A percentile compares a stretch with the other conserved stretches of the same genome.
phyloP scores from a whole-genome alignment of 768 basidiomycete species.

The Suillus variegatus region DNA sequence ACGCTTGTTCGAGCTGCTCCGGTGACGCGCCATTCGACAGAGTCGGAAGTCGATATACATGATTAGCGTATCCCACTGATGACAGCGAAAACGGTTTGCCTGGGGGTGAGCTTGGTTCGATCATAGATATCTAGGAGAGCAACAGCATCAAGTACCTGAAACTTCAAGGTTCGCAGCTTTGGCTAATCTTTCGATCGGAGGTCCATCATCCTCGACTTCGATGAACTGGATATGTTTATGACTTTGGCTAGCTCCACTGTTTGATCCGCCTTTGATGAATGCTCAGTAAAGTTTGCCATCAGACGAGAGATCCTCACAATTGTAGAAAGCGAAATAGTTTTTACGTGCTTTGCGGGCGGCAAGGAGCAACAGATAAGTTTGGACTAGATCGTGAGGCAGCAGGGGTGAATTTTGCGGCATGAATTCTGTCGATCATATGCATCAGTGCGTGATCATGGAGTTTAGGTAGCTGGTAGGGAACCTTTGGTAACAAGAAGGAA shows the following conservation, averaged over 20 bases:
- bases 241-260: slow-evolving; percentile 85
- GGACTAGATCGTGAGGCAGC: slow-evolving; percentile 74
- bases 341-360: slow-evolving; percentile 64
- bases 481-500: slow-evolving; percentile 89
- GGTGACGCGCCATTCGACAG: slow-evolving; percentile 22
- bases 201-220: slow-evolving; percentile 60
- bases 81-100: slow-evolving; percentile 74
- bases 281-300: background rate
- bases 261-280: slow-evolving; percentile 57
- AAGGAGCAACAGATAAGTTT: slow-evolving; percentile 70
- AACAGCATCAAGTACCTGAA: slow-evolving; percentile 40
- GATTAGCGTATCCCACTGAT: slow-evolving; percentile 77
- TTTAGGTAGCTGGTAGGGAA: slow-evolving; percentile 25
- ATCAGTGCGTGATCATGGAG: slow-evolving; percentile 3
- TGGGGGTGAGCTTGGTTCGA: slow-evolving; percentile 28
- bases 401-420: slow-evolving; percentile 79
- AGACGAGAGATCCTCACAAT: slow-evolving; percentile 54
- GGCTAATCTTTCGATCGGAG: slow-evolving; percentile 78
- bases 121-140: slow-evolving; percentile 11
- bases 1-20: slow-evolving; percentile 48
- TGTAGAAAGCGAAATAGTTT: slow-evolving; percentile 83
- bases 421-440: slow-evolving; percentile 51
- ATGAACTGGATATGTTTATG: slow-evolving; percentile 94
- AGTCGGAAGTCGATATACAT: slow-evolving; percentile 55
- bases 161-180: slow-evolving; percentile 56